Percentiles rank a stretch among this genome's conserved stretches.
Evolutionary conservation across 441 rosid genomes (phyloP).

Genomic region (Gossypium schwendimanii): DNA sequence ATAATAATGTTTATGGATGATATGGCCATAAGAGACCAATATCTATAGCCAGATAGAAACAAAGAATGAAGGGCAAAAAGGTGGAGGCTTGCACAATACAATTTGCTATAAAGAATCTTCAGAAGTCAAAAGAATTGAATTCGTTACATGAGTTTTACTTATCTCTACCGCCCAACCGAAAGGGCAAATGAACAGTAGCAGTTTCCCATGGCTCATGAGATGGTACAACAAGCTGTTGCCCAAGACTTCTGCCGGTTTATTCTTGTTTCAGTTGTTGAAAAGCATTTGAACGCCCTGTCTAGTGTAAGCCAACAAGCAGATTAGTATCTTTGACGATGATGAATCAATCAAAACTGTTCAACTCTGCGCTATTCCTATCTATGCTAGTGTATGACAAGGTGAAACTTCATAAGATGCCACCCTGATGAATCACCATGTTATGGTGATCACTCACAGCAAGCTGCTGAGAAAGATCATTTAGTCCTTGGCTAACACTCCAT

Average conservation of each 20-base stretch:
- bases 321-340: not conserved
- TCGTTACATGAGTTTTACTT: not conserved
- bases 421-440: not conserved
- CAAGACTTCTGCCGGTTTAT: not conserved
- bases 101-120: conserved; percentile 4
- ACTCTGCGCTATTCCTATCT: not conserved
- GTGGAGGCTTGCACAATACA: not conserved
- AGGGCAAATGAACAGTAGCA: not conserved
- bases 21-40: too few species aligned
- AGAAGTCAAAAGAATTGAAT: not conserved
- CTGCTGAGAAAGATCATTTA: not conserved
- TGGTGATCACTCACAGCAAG: not conserved
- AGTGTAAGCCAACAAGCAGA: not conserved
- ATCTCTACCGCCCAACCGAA: not conserved
- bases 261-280: not conserved
- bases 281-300: not conserved
- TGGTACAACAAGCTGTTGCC: not conserved
- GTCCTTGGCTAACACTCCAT: not conserved
- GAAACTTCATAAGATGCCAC: not conserved
- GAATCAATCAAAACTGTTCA: not conserved
- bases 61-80: not conserved
- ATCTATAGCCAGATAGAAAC: too few species aligned
- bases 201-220: not conserved
- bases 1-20: too few species aligned
- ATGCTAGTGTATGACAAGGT: not conserved